phyloP scores from a whole-genome alignment of 164 flowering plant genomes.

The Nelumbo lutea region DNA sequence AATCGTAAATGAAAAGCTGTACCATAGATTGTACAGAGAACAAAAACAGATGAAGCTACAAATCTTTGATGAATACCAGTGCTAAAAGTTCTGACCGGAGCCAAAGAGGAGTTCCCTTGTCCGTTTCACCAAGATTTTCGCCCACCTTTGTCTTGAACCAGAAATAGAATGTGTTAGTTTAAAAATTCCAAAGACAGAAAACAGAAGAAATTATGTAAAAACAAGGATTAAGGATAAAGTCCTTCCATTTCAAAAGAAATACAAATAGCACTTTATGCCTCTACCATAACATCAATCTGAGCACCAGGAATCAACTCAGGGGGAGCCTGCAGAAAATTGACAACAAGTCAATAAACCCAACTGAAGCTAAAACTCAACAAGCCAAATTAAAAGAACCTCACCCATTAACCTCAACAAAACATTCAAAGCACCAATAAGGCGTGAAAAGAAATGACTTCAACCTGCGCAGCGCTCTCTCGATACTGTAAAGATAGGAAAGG shows the following conservation, averaged over 20 bases:
- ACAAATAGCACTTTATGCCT: slow-evolving; percentile 35
- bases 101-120: slow-evolving; percentile 39
- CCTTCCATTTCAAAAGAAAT: neutral
- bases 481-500: slow-evolving; percentile 54
- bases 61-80: slow-evolving; percentile 35
- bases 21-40: neutral
- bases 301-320: slow-evolving; percentile 64
- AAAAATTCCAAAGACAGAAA: neutral
- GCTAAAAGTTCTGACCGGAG: slow-evolving; percentile 44
- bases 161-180: neutral
- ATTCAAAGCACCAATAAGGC: neutral
- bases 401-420: neutral
- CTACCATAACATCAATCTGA: slow-evolving; percentile 66
- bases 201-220: too few species aligned
- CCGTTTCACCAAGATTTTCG: slow-evolving; percentile 12
- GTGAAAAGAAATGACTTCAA: slow-evolving; percentile 6
- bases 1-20: neutral
- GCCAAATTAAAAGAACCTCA: neutral
- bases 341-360: slow-evolving; percentile 5
- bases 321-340: slow-evolving; percentile 30
- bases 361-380: neutral
- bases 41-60: neutral
- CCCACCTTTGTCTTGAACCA: slow-evolving; percentile 12
- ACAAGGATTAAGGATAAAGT: neutral
- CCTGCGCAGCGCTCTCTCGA: slow-evolving; percentile 37